Evolutionary conservation across 306 rosid species (phyloP), one percentile per base, ranked within the genome.

Genomic region (Dryas octopetala): DNA sequence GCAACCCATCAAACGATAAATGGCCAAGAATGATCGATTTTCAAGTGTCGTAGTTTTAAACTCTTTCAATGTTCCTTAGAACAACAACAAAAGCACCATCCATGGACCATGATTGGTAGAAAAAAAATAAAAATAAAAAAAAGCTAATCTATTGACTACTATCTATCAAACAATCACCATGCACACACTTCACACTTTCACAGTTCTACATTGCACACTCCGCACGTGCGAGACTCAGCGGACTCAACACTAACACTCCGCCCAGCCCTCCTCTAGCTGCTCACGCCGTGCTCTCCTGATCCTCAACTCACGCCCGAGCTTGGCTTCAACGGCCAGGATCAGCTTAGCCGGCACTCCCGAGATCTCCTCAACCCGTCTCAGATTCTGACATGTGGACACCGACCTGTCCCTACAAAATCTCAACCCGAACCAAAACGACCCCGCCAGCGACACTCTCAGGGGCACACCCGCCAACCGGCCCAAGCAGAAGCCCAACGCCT

Each of bases 401-500:
- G 52, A 12, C 13, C 49, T 17, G 60, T 74, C 80, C 58, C 81
- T 80, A 40, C 84, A n/a, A 44, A 65, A 66, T 66, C 87, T 84
- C 50, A 91, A 6, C 0, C 83, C 92, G 40, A 74, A 74, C 97
- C 97, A 91, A 80, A 91, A 84, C 88, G 97, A 82, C 88, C 88
- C 77, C 84, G 97, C 88, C 1, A 81, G 72, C 3, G 68, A 76
- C 61, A 89, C 94, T 60, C 85, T 79, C 49, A 74, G 71, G 40
- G 92, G 89, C 43, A 84, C 70, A 3, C 14, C 58, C 54, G 53
- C 65, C 82, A 82, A 69, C 72, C 58, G 80, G 9, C 59, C 52
- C 64, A 76, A 10, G 62, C 74, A 76, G 13, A 79, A 68, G 13
- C 50, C 47, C 15, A 80, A 68, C 14, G 80, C 76, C 5, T 73